phyloP scores from a whole-genome alignment of 352 stramenopile species.

The Globisporangium spiculum region DNA sequence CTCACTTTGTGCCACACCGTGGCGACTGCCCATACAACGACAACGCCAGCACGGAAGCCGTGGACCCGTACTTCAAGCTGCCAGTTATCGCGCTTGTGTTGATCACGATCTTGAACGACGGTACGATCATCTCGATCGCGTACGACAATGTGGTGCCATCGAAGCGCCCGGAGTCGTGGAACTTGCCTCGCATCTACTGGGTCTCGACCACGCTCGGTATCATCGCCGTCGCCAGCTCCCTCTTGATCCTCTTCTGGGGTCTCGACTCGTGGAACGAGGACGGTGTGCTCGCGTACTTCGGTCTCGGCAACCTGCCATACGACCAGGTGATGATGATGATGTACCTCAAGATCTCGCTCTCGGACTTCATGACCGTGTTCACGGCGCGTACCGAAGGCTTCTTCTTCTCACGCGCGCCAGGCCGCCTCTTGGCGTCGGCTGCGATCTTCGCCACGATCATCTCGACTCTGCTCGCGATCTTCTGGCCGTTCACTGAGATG shows the following conservation, averaged over 20 bases:
- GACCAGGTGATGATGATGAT: slow-evolving; percentile 91
- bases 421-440: slow-evolving; percentile 64
- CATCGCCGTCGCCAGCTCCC: slow-evolving; percentile 78
- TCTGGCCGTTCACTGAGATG: slow-evolving; percentile 82
- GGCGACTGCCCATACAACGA: slow-evolving; percentile 50
- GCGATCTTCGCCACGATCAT: slow-evolving; percentile 73
- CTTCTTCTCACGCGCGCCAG: slow-evolving; percentile 79
- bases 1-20: slow-evolving; percentile 56
- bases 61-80: slow-evolving; percentile 88
- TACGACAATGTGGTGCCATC: slow-evolving; percentile 86
- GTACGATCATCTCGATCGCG: slow-evolving; percentile 90
- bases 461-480: slow-evolving; percentile 81
- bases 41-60: slow-evolving; percentile 35
- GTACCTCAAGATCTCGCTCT: slow-evolving; percentile 94
- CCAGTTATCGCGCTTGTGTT: slow-evolving; percentile 92
- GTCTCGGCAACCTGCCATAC: slow-evolving; percentile 76
- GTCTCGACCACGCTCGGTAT: slow-evolving; percentile 55
- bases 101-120: slow-evolving; percentile 95
- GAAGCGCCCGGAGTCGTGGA: slow-evolving; percentile 67
- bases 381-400: slow-evolving; percentile 78
- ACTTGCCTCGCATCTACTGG: slow-evolving; percentile 62
- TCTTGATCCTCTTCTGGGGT: slow-evolving; percentile 82
- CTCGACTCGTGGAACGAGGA: slow-evolving; percentile 82
- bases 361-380: slow-evolving; percentile 93
- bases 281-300: slow-evolving; percentile 55